Evolutionary conservation across 352 stramenopile species (phyloP), one percentile per base, ranked within the genome.

Genomic region (Pythium sukuiense): DNA sequence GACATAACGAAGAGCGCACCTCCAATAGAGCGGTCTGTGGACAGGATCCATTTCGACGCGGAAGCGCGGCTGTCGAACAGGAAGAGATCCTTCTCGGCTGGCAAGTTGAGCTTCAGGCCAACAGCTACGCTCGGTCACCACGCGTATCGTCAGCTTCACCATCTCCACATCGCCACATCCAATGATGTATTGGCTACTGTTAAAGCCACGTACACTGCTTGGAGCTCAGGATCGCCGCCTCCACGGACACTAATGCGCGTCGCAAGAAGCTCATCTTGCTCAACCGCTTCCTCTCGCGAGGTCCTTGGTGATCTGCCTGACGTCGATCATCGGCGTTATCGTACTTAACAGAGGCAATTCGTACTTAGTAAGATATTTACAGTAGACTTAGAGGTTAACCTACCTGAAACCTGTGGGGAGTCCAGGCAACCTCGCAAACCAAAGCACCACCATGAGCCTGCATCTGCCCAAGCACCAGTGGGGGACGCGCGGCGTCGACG

Each of bases 381-480:
- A 43, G 45, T 43, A 64, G 16, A 30, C 9, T 0, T 6, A 0
- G 20, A 56, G 41, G 58, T 64, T 56, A 64, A 64, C 58, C 39
- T 64, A 54, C 43, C 26, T 64, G 58, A 26, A 53, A 62, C 39
- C 43, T 52, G 18, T 5, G 18, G 9, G 45, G 45, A 52, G 0
- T 52, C 45, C 45, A 58, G 30, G 39, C 24, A 68, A 18, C 14
- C 20, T 30, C 29, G n/a, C 24, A 39, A 14, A 61, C 24, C 24
- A 20, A 45, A 55, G 18, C 27, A 27, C 55, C 41, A 68, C 50
- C 29, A 95, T 95, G 87, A 94, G 85, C 67, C 83, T 96, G 57
- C 82, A 94, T 65, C 62, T 96, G 70, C 88, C 88, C 54, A 88
- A 89, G 77, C 86, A 93, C 58, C 76, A 88, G 45, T 96, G 88